Evolutionary conservation across 352 stramenopile genomes (phyloP), one percentile per base, ranked within the genome.

Genomic region (Peronospora destructor): DNA sequence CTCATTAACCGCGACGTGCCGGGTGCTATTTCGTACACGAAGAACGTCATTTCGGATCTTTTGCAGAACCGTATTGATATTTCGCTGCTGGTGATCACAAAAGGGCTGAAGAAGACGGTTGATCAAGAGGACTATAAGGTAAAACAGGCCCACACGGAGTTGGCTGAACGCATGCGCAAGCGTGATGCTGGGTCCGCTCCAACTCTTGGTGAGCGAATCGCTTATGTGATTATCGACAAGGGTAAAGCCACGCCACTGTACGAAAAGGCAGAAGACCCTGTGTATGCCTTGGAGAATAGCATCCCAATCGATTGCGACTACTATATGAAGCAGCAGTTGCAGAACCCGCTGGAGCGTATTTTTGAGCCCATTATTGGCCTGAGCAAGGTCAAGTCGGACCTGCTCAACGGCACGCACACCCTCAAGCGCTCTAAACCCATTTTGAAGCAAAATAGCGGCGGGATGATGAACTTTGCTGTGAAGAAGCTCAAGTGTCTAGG

Each of bases 61-160:
- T 66, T 99, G n/a, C 96, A 99, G 73, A 99, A 99, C 70, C 98
- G 98, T 49, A 95, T 99, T 63, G 97, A 99, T 70, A 98, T 99
- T 45, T 98, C 91, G n/a, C 75, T 98, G 33, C 71, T 99, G 26
- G 96, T 99, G 26, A 99, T 99, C 66, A 99, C 97, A 1, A 99
- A 99, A 64, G 95, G 93, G 33, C 71, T 99, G 13, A 98, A 97
- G 56, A 99, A 98, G 69, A 95, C 87, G n/a, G 93, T 96, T 10
- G 93, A 98, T 64, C 95, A 96, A 52, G 88, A 97, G 13, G 96
- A 98, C 61, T 99, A 99, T 80, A 98, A 97, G 56, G 78, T 94
- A n/a, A 99, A 99, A 60, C 91, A 98, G 53, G 96, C 96, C 29
- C 96, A 99, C 71, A 98, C 98, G 17, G 96, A 99, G 72, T 73